Evolutionary conservation across 306 rosid species (phyloP), one percentile per base, ranked within the genome.

Genomic region (Ochetophila trinervis): DNA sequence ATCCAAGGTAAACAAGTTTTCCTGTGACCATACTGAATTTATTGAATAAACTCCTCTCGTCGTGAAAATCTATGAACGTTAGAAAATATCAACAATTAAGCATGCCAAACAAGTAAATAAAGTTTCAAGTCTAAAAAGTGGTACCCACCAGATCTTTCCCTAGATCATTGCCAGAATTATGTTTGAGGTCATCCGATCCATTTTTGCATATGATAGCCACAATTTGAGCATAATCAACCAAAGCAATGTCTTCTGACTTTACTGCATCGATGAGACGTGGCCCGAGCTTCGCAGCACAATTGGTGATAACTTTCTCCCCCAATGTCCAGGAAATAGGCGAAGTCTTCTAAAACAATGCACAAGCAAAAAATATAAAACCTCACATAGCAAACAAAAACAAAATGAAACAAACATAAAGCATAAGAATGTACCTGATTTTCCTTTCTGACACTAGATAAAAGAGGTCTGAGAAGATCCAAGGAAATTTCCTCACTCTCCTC

Each of bases 401-500:
- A 54, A 62, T 24, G 36, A 71, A 56, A 62, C 64, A 34, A 69
- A 69, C 24, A 60, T 23, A 47, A 44, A 24, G 59, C 47, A 51
- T 63, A 54, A 23, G 32, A 49, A 44, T 1, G 35, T 32, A 91
- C 97, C 91, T 78, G 78, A 58, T 79, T 83, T 79, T 83, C 90
- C 77, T 79, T 91, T 65, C 54, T 63, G 15, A 83, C 70, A 48
- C 91, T 79, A 47, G 79, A 76, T 73, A 91, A 71, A 20, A 91
- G 74, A 37, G 88, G 76, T 35, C 66, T 57, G 13, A 91, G 85
- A 76, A 86, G 83, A 74, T 80, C 84, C 4, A 64, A 9, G 16
- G 97, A 81, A 71, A 88, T 70, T 34, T 82, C 87, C 56, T 91
- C 97, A 55, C 88, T 83, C 69, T 88, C 96, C 3, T 85, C 58